These are phyloP conservation scores for Vanilla planifolia DNA, from an alignment of 106 monocot genomes.

Conservation along the genomic window DNA sequence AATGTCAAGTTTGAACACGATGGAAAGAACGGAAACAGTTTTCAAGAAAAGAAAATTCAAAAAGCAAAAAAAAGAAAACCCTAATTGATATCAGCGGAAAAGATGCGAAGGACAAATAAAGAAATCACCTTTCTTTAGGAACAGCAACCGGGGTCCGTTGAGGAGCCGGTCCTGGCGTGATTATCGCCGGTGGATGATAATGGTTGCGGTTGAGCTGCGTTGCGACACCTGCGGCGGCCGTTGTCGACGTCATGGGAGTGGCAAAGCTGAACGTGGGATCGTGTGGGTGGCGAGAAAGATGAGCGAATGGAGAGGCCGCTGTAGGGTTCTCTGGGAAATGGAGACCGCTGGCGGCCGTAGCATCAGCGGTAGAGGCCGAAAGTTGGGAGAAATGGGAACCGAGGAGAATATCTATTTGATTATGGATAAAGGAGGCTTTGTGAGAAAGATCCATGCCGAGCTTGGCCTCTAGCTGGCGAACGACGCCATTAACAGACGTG, in stretches of 20 bases:
- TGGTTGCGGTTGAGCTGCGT: slow-evolving; percentile 1
- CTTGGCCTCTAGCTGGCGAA: slow-evolving; percentile 67
- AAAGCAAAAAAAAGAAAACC: not conserved
- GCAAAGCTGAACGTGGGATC: slow-evolving; percentile 3
- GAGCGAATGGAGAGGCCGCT: slow-evolving; percentile 21
- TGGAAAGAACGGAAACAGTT: no score
- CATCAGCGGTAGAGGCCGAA: no score
- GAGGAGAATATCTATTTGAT: slow-evolving; percentile 57
- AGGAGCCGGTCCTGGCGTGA: not conserved
- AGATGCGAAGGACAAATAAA: not conserved
- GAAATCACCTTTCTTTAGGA: slow-evolving; percentile 39
- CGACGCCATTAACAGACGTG: slow-evolving; percentile 43
- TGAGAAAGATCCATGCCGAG: slow-evolving; percentile 81
- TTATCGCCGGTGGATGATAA: not conserved
- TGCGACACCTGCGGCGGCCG: slow-evolving; percentile 6
- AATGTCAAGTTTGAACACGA: no score
- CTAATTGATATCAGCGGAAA: not conserved
- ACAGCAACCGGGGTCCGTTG: slow-evolving; percentile 9
- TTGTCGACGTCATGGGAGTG: slow-evolving; percentile 1
- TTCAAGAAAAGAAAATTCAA: not conserved
- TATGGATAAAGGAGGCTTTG: slow-evolving; percentile 72
- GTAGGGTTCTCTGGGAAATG: slow-evolving; percentile 15
- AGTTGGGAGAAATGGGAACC: slow-evolving; percentile 11
- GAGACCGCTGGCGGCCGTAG: slow-evolving; percentile 1
- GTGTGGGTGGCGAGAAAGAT: slow-evolving; percentile 26